Evolutionary conservation across 1,139 yeast genomes (phyloP).

Genomic region (Pichia sp.): DNA sequence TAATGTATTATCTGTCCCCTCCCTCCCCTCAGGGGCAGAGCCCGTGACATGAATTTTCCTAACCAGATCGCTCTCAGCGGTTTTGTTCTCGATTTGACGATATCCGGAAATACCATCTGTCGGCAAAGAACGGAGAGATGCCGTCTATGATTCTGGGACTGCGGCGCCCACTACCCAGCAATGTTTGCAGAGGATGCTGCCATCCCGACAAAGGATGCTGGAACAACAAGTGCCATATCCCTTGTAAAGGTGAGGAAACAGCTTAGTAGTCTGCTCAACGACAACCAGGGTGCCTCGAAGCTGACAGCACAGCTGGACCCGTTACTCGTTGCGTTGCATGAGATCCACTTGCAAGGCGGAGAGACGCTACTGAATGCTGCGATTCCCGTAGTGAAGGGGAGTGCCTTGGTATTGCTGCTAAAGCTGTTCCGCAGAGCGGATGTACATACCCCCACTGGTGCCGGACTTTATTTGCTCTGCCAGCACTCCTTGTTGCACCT

Average conservation of each 20-base stretch:
- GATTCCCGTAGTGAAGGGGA: background rate
- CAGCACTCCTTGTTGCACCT: background rate
- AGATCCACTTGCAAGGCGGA: too few relatives aligned
- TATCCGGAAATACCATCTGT: background rate
- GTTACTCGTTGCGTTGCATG: background rate
- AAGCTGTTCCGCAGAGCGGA: background rate
- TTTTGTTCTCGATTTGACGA: background rate
- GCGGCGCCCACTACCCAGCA: too few relatives aligned
- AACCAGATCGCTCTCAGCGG: background rate
- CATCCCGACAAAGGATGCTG: too few relatives aligned
- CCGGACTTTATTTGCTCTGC: background rate
- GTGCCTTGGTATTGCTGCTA: background rate
- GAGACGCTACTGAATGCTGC: background rate
- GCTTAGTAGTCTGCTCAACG: background rate
- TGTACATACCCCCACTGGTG: background rate
- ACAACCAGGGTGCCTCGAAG: background rate
- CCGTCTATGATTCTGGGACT: background rate
- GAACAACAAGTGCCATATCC: background rate
- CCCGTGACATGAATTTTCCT: background rate
- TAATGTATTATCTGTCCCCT: too few relatives aligned
- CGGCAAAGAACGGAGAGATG: background rate
- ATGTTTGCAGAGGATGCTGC: too few relatives aligned
- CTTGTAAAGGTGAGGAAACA: background rate
- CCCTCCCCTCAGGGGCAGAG: too few relatives aligned
- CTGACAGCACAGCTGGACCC: background rate